Conservation (phyloP, 2,329 filamentous ascomycete genomes). For the Hymenoscyphus occultus region DNA sequence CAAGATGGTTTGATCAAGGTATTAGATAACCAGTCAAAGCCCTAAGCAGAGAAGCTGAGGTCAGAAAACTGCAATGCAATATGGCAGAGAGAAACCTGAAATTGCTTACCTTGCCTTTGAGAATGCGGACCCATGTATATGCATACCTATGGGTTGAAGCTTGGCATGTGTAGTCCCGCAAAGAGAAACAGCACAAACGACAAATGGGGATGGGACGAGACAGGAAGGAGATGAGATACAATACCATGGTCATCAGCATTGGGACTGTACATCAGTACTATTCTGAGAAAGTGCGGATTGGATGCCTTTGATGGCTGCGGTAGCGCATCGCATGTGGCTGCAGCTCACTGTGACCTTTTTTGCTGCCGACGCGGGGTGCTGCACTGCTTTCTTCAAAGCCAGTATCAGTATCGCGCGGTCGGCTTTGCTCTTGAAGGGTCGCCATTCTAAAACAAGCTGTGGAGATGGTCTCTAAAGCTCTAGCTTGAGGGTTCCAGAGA, state of each 20-base stretch:
- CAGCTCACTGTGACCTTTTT: not conserved
- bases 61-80: slow-evolving; percentile 1
- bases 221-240: not conserved
- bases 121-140: not conserved
- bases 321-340: not conserved
- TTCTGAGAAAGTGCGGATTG: not conserved
- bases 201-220: not conserved
- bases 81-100: not conserved
- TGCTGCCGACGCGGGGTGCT: not conserved
- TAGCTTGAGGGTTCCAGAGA: not conserved
- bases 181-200: not conserved
- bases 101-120: not conserved
- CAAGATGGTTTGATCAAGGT: not conserved
- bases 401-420: not conserved
- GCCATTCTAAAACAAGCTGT: not conserved
- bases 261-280: not conserved
- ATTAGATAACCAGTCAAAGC: not conserved
- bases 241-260: not conserved
- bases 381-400: not conserved
- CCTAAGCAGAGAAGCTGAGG: not conserved
- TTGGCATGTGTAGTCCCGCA: not conserved
- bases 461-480: not conserved
- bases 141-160: not conserved
- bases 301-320: not conserved
- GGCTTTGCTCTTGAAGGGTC: not conserved